phyloP scores from a whole-genome alignment of 106 monocot genomes.

The Dendrobium officinale region DNA sequence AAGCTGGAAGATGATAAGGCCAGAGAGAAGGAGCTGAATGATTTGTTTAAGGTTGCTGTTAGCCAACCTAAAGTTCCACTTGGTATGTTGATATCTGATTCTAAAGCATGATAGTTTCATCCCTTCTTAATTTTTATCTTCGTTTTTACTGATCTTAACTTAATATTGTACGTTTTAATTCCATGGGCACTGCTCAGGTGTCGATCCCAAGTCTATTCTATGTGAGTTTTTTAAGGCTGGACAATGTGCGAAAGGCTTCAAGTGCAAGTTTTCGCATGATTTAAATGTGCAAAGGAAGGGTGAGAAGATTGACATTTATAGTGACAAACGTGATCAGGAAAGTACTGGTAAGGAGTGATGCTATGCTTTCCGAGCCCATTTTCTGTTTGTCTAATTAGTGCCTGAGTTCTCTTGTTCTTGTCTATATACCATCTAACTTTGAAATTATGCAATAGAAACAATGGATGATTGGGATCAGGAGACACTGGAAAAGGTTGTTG shows the following conservation, averaged over 20 bases:
- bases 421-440: background rate
- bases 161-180: background rate
- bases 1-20: constrained; percentile 98
- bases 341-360: constrained; percentile 20
- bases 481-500: constrained; percentile 87
- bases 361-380: background rate
- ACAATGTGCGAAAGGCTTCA: constrained; percentile 87
- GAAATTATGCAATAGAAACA: constrained; percentile 35
- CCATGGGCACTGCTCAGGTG: constrained; percentile 41
- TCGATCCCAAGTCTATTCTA: constrained; percentile 94
- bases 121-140: background rate
- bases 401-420: background rate
- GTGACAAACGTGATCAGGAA: constrained; percentile 57
- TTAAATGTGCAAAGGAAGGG: constrained; percentile 95
- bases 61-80: constrained; percentile 92
- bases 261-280: constrained; percentile 97
- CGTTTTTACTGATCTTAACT: background rate
- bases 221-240: constrained; percentile 97
- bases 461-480: constrained; percentile 99
- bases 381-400: background rate
- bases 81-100: constrained; percentile 28
- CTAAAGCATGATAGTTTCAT: background rate
- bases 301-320: constrained; percentile 93
- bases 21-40: constrained; percentile 89
- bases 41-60: constrained; percentile 85